Percentiles rank a stretch among this genome's conserved stretches.
phyloP scores from a whole-genome alignment of 345 rosid species.

The Clarkia xantiana region DNA sequence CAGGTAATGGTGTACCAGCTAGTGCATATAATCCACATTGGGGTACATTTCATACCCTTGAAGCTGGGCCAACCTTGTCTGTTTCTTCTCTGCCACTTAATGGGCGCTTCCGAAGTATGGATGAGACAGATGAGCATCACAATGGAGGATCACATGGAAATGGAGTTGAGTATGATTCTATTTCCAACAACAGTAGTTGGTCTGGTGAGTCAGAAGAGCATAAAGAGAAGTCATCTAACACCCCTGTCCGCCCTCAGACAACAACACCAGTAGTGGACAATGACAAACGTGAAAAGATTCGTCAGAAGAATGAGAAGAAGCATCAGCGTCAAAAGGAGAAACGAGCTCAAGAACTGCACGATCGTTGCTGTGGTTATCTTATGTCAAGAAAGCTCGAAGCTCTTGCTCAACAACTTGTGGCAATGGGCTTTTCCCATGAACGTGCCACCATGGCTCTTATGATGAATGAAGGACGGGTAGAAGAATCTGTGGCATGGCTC shows the following conservation, averaged over 20 bases:
- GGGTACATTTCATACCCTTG: conserved; percentile 67
- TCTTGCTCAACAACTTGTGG: conserved; percentile 70
- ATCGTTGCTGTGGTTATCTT: conserved; percentile 60
- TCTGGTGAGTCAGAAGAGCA: conserved; percentile 93
- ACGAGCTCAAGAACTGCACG: conserved; percentile 78
- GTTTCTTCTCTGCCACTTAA: conserved; percentile 35
- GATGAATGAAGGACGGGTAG: conserved; percentile 75
- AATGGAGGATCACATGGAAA: conserved; percentile 21
- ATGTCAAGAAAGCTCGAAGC: conserved; percentile 84
- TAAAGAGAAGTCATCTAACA: conserved; percentile 44
- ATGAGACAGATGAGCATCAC: conserved; percentile 51
- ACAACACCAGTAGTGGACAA: conserved; percentile 57
- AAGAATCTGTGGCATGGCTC: conserved; percentile 75
- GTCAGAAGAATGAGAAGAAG: conserved; percentile 82
- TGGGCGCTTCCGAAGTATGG: conserved; percentile 59
- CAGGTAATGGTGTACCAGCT: conserved; percentile 35
- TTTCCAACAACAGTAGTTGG: conserved; percentile 82
- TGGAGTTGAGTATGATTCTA: conserved; percentile 60
- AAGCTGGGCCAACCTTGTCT: conserved; percentile 32
- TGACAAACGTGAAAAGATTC: conserved; percentile 75
- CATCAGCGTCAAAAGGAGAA: conserved; percentile 89
- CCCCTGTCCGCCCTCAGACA: conserved; percentile 33
- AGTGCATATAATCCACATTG: conserved; percentile 64
- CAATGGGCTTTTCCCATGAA: conserved; percentile 80
- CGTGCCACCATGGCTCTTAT: conserved; percentile 74